Evolutionary conservation across 2,329 filamentous ascomycete species (phyloP).

Genomic region (Eutypella sp.): DNA sequence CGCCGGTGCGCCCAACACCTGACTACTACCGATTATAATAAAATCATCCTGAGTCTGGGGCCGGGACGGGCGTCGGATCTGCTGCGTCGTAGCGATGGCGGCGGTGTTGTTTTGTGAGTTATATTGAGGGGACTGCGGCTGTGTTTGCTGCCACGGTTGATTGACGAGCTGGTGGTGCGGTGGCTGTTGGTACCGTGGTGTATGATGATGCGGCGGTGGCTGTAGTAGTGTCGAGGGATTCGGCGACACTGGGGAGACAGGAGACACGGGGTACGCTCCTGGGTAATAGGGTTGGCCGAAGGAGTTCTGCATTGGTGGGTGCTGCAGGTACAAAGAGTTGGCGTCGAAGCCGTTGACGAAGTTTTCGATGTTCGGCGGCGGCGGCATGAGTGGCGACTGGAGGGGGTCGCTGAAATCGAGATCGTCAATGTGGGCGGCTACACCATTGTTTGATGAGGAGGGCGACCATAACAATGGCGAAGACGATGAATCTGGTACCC

Average conservation of each 20-base stretch:
- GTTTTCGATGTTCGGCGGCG: conserved; percentile 10
- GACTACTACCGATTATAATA: conserved; percentile 15
- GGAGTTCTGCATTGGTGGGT: conserved; percentile 12
- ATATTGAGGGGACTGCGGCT: not conserved
- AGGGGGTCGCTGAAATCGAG: conserved; percentile 9
- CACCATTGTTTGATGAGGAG: not conserved
- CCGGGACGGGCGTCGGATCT: not conserved
- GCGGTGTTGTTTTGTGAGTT: not conserved
- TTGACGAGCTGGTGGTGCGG: not conserved
- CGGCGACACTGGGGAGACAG: not conserved
- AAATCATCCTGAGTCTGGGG: not conserved
- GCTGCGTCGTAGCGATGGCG: not conserved
- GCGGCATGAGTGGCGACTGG: conserved; percentile 5
- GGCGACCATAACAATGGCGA: not conserved
- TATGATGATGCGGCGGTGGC: not conserved
- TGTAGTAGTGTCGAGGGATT: not conserved
- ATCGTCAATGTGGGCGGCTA: not conserved
- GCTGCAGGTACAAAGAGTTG: conserved; percentile 13
- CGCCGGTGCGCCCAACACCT: conserved; percentile 9
- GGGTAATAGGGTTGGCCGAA: conserved; percentile 14
- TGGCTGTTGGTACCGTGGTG: not conserved
- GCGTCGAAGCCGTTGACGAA: conserved; percentile 15
- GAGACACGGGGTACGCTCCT: not conserved
- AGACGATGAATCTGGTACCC: not conserved
- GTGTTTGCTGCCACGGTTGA: not conserved